Evolutionary conservation across 805 yeast species (phyloP).

Genomic region (Candida boleticola): DNA sequence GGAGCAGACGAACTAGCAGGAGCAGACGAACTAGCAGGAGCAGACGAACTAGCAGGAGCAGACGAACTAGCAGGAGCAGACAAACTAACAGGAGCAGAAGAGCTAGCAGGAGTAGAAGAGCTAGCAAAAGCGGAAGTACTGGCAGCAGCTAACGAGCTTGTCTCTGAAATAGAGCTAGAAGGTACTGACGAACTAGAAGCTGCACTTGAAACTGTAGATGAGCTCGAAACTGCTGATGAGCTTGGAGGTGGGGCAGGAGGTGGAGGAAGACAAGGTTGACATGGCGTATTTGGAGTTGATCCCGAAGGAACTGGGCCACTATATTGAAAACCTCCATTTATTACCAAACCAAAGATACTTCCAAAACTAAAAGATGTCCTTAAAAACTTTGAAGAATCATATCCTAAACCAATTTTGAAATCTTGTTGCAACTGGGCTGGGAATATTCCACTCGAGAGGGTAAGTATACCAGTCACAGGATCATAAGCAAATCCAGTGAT

Average conservation of each 20-base stretch:
- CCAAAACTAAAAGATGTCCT: neutral
- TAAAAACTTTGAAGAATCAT: neutral
- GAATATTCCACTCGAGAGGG: slow-evolving; percentile 6
- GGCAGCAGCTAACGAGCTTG: too few species aligned
- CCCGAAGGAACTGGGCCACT: slow-evolving; percentile 4
- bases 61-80: too few species aligned
- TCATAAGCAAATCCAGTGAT: slow-evolving; percentile 3
- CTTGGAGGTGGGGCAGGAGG: slow-evolving; percentile 7
- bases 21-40: too few species aligned
- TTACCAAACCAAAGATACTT: neutral
- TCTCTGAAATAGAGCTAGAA: too few species aligned
- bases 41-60: too few species aligned
- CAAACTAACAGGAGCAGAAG: too few species aligned
- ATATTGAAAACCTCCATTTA: slow-evolving; percentile 3
- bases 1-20: too few species aligned
- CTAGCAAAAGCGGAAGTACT: too few species aligned
- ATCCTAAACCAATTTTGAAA: slow-evolving; percentile 6
- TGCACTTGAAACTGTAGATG: too few species aligned
- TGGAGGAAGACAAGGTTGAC: slow-evolving; percentile 2
- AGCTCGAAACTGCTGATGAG: too few species aligned
- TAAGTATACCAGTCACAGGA: slow-evolving; percentile 7
- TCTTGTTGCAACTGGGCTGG: neutral
- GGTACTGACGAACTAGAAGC: too few species aligned
- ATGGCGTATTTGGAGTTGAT: slow-evolving; percentile 1
- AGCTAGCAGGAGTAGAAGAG: too few species aligned